Base-by-base conservation (phyloP, 495 filamentous ascomycete genomes). In the Daldinia caldariorum region DNA sequence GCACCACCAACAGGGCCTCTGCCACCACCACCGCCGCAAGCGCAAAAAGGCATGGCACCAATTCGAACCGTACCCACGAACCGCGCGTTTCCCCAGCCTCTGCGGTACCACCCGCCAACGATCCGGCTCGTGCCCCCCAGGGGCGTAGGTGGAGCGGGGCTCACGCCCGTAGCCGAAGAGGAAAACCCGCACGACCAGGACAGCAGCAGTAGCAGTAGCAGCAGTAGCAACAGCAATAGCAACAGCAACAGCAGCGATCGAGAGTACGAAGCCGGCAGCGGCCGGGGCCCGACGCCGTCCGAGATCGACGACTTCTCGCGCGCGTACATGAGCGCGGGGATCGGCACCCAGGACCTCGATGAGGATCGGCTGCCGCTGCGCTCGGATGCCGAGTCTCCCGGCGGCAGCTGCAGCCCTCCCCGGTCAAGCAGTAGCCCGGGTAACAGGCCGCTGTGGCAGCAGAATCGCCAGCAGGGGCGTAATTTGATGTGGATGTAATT, bases 401-500 rank as follows among this genome's bases (percentile, higher is more conserved):
- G 39, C 6, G 63, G 51, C 7, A 70, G 69, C 26, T 66, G 10
- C 1, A 67, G 59, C 6, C 63, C 72, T 0, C 29, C 63, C 2
- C 38, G 57, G 41, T 62, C 10, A 1, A 62, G 59, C 16, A 29
- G 53, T 31, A 34, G 26, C 26, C 26, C 61, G 4, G 72, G 64
- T 13, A 72, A 66, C 26, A 59, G 70, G 31, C 82, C 81, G 38
- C 70, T 84, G 16, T 84, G 82, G 82, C 82, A 84, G 75, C 82
- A 84, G 75, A 82, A 83, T 54, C 63, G 82, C 58, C 77, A 79
- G 63, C 81, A 80, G 67, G 81, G 81, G 65, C 74, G 81, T 45
- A 82, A 83, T 63, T 50, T 81, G 57, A 80, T 83, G 79, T 84
- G 82, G 82, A 69, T 82, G 74, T 83, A 71, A 81, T 73, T 10